Evolutionary conservation across 2,329 filamentous ascomycete species (phyloP), one percentile per base, ranked within the genome.

Genomic region (Ophiostoma sp.): DNA sequence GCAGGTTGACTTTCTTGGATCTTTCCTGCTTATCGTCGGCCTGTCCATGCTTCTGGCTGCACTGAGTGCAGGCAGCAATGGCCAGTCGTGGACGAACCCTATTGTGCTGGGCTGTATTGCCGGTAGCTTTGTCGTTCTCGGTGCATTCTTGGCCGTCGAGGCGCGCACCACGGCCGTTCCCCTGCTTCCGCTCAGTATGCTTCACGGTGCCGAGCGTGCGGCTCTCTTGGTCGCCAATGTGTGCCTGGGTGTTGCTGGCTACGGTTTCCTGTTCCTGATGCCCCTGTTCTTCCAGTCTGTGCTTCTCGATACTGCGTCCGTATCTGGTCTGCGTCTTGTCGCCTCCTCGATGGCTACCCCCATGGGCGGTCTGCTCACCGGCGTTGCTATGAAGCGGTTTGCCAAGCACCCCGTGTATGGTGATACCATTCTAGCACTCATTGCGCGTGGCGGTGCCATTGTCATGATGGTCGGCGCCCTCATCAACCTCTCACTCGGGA

Each of bases 271-370:
- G 20, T 91, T 92, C 79, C 89, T 89, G 75, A 83, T 89, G 0
- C 90, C 90, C 0, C 79, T 92, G 5, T 91, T 89, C 79, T 92
- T 90, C 76, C 88, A 90, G 74, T 86, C 86, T 0, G 87, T 90
- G 7, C 82, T 89, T 2, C 78, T 86, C 1, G 88, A 90, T 71
- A 86, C 86, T 0, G 85, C 89, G 0, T 87, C 88, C 0, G 82
- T 83, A 17, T 89, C 89, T 0, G 89, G 89, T 0, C 83, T 87
- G 6, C 84, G 89, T 1, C 84, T 92, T 7, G 84, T 87, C 0
- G 84, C 88, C 1, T 86, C 89, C 1, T 89, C 87, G 0, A 75
- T 90, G 11, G 87, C 85, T 0, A 84, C 84, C 0, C 87, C 87
- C 1, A 76, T 85, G 68, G 86, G 86, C 0, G 86, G 85, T 7